Percentiles rank a stretch among this genome's conserved stretches.
phyloP scores from a whole-genome alignment of 495 filamentous ascomycete genomes.

The Talaromyces trachyspermus region DNA sequence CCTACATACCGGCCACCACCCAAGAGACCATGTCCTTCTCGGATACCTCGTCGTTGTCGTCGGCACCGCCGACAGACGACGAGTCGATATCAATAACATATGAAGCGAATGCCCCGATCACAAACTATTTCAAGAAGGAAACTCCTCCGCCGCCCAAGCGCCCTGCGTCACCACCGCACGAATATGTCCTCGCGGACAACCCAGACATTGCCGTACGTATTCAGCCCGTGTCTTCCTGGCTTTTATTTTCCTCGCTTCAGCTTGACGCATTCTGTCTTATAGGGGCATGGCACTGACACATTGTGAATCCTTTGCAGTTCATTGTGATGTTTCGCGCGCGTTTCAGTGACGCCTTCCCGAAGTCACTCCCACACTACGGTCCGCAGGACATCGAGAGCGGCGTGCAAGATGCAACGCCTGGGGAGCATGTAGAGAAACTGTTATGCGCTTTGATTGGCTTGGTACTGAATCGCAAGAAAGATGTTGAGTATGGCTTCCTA shows the following conservation, averaged over 20 bases:
- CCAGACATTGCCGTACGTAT: slow-evolving; percentile 76
- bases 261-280: slow-evolving; percentile 23
- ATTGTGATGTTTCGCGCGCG: slow-evolving; percentile 96
- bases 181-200: slow-evolving; percentile 82
- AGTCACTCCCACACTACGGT: slow-evolving; percentile 77
- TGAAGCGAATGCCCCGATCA: slow-evolving; percentile 36
- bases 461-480: slow-evolving; percentile 92
- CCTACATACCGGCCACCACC: slow-evolving; percentile 13
- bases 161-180: slow-evolving; percentile 78
- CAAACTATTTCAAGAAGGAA: slow-evolving; percentile 43
- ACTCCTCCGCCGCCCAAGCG: slow-evolving; percentile 60
- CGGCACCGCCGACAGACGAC: slow-evolving; percentile 49
- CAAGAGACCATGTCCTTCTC: slow-evolving; percentile 42
- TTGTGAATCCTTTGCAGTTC: slow-evolving; percentile 55
- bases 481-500: slow-evolving; percentile 76
- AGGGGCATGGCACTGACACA: slow-evolving; percentile 23
- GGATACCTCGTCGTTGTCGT: slow-evolving; percentile 52
- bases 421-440: slow-evolving; percentile 77
- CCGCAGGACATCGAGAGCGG: slow-evolving; percentile 93
- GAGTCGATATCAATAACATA: slow-evolving; percentile 37
- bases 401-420: slow-evolving; percentile 66
- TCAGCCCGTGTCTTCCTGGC: slow-evolving; percentile 18
- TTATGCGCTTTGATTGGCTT: slow-evolving; percentile 83
- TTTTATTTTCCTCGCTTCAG: slow-evolving; percentile 32
- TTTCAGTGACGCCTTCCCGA: slow-evolving; percentile 82